Percentiles rank a stretch among this genome's conserved stretches.
phyloP scores from a whole-genome alignment of 306 rosid genomes.

The Ormosia emarginata region DNA sequence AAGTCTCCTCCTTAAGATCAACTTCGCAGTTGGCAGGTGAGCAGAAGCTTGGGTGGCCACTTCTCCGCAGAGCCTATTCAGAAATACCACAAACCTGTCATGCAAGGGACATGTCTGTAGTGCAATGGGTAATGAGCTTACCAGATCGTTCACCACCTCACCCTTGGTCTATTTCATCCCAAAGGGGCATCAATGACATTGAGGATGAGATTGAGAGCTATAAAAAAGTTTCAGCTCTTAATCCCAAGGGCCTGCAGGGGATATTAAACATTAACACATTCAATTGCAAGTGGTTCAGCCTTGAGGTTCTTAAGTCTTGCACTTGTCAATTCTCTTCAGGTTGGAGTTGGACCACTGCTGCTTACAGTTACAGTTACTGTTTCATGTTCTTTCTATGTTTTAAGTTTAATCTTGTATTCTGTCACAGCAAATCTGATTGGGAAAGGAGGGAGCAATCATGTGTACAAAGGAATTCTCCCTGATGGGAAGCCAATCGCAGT shows the following conservation, averaged over 20 bases:
- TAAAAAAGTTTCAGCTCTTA: constrained; percentile 25
- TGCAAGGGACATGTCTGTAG: constrained; percentile 65
- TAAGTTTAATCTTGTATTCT: background rate
- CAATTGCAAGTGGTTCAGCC: constrained; percentile 62
- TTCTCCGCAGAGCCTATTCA: constrained; percentile 46
- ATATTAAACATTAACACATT: constrained; percentile 42
- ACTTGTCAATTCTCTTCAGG: constrained; percentile 82
- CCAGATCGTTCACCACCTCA: constrained; percentile 77
- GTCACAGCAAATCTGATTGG: constrained; percentile 79
- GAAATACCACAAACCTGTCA: constrained; percentile 24
- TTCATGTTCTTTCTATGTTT: background rate
- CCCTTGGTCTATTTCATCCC: constrained; percentile 27
- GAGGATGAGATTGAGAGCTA: constrained; percentile 27
- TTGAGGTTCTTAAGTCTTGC: constrained; percentile 58
- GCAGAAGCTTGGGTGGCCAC: constrained; percentile 79
- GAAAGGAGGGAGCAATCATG: constrained; percentile 89
- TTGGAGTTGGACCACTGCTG: background rate
- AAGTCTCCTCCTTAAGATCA: constrained; percentile 16
- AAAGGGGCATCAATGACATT: constrained; percentile 32
- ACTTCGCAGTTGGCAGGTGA: constrained; percentile 38
- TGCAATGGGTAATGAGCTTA: constrained; percentile 86
- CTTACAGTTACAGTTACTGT: background rate
- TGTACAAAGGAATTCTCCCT: constrained; percentile 65
- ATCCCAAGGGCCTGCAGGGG: constrained; percentile 43
- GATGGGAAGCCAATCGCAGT: constrained; percentile 77